phyloP scores from a whole-genome alignment of 257 asterid species.

The Ophiorrhiza pumila region DNA sequence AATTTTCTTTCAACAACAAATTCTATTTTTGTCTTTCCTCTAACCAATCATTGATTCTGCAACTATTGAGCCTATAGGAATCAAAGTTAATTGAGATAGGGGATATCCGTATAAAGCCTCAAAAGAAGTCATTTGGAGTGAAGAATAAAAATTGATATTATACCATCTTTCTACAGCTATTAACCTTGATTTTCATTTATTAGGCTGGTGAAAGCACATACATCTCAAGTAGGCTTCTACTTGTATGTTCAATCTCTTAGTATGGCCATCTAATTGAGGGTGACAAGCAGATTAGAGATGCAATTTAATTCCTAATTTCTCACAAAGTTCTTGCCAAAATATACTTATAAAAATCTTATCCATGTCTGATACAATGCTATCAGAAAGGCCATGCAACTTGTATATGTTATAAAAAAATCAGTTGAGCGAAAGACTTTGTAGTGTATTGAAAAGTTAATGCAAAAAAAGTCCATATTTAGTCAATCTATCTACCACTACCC shows the following conservation, averaged over 20 bases:
- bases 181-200: background rate
- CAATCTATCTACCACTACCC: no score
- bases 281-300: background rate
- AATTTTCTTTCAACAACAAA: background rate
- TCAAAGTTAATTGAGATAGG: no score
- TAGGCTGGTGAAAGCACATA: background rate
- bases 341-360: background rate
- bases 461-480: background rate
- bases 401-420: background rate
- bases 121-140: no score
- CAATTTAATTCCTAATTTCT: background rate
- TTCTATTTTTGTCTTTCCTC: background rate
- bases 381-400: background rate
- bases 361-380: background rate
- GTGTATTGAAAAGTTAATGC: background rate
- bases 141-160: no score
- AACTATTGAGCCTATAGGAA: background rate
- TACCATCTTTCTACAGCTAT: background rate
- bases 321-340: constrained; percentile 4
- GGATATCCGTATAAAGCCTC: no score
- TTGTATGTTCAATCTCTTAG: background rate
- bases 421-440: background rate
- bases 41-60: background rate
- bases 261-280: background rate
- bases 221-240: background rate